Base-by-base conservation (phyloP, 257 asterid genomes). In the Fraxinus cuspidata region DNA sequence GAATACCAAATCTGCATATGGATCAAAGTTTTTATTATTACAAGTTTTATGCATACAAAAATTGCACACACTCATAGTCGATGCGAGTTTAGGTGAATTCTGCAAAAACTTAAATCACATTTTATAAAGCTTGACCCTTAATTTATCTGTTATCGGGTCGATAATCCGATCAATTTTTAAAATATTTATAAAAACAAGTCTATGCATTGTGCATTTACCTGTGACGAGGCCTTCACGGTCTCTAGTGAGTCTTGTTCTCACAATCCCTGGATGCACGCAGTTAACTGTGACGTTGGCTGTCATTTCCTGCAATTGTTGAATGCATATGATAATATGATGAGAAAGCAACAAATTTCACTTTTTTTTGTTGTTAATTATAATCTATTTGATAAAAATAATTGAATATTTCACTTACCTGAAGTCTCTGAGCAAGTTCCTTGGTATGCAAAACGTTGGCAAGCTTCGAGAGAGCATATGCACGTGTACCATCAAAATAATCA, bases 401-500 rank as follows among this genome's bases (percentile, higher is more conserved):
- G 47, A 40, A 40, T 40, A 10, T 40, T 40, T 40, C 15, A 0
- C 80, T 88, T 79, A 86, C 99, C 86, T 79, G 63, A 68, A 96
- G 91, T 66, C 93, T 92, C 58, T 47, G 88, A 81, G 97, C 93
- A 78, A 96, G 97, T 81, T 90, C 97, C 87, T 92, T 92, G 91
- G 99, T 93, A 83, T 96, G 99, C 90, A 96, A 84, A 87, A 96
- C 97, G 89, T 91, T 96, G 16, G 99, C 99, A 70, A 96, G 92
- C 92, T 96, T 96, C 79, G 99, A 96, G 84, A 96, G 92, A 76
- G 99, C 96, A 84, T 96, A 96, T 16, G 98, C 99, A 90, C 98
- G 96, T 88, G 97, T 92, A 85, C 93, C 94, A 79, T 96, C 98
- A 89, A 92, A 96, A 25, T 27, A 63, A 75, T 86, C 78, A 89